Percentiles rank a stretch among this genome's conserved stretches.
Conservation (phyloP, 495 filamentous ascomycete species). For the Astrothelium macrocarpum region DNA sequence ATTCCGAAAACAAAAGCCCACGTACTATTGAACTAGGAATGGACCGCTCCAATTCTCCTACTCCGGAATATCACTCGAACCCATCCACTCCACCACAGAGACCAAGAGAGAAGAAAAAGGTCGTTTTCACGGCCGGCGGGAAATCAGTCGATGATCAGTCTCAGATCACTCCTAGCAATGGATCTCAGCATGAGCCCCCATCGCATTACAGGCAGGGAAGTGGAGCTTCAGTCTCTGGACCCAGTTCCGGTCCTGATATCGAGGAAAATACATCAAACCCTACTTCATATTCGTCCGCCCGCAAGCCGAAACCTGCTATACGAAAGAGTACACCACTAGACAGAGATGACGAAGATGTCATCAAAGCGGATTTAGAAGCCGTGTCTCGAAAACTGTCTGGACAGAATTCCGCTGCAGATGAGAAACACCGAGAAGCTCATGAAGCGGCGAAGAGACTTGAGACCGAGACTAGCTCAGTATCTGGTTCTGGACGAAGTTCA, state of each 20-base stretch:
- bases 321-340: slow-evolving; percentile 1
- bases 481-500: slow-evolving; percentile 14
- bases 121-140: slow-evolving; percentile 15
- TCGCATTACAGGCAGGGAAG: slow-evolving; percentile 14
- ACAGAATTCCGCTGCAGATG: slow-evolving; percentile 7
- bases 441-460: slow-evolving; percentile 22
- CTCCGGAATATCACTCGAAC: neutral
- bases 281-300: slow-evolving; percentile 2
- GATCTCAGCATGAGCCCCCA: slow-evolving; percentile 4
- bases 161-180: neutral
- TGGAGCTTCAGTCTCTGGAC: slow-evolving; percentile 12
- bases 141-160: slow-evolving; percentile 9
- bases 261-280: slow-evolving; percentile 14
- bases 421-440: slow-evolving; percentile 14
- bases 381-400: slow-evolving; percentile 8
- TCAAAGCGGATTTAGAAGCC: slow-evolving; percentile 10
- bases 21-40: neutral
- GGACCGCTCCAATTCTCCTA: neutral
- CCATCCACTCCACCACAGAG: slow-evolving; percentile 13
- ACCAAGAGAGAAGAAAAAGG: slow-evolving; percentile 20
- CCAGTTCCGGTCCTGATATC: slow-evolving; percentile 16
- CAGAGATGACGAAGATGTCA: neutral
- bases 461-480: slow-evolving; percentile 10
- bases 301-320: slow-evolving; percentile 19
- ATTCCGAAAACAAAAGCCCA: neutral